Percentiles rank a stretch among this genome's conserved stretches.
Conservation (phyloP, 2,329 filamentous ascomycete species). For the Thielaviopsis ethacetica region DNA sequence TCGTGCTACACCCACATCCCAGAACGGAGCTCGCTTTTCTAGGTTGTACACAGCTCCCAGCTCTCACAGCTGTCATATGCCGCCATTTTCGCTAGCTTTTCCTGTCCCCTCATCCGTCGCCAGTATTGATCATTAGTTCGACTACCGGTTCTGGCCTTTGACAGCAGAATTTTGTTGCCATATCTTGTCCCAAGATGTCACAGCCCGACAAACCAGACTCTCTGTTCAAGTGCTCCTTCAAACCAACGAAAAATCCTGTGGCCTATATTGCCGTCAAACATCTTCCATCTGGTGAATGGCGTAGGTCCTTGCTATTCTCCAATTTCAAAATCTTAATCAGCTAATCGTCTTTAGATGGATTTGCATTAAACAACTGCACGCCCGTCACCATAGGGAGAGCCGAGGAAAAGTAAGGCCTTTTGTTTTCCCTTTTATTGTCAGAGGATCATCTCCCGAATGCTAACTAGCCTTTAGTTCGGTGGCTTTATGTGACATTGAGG, state of each 20-base stretch:
- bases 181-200: not conserved
- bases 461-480: not conserved
- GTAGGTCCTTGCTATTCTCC: not conserved
- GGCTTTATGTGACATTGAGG: constrained; percentile 2
- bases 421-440: too few species aligned
- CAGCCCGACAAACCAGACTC: not conserved
- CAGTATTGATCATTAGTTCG: not conserved
- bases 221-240: not conserved
- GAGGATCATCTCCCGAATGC: not conserved
- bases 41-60: not conserved
- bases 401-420: constrained; percentile 1
- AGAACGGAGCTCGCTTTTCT: not conserved
- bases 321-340: not conserved
- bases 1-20: not conserved
- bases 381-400: constrained; percentile 7
- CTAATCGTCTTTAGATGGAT: constrained; percentile 2
- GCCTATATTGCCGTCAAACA: constrained; percentile 4
- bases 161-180: not conserved
- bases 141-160: not conserved
- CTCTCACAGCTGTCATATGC: not conserved
- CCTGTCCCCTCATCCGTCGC: too few species aligned
- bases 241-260: not conserved
- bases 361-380: constrained; percentile 1
- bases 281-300: constrained; percentile 3
- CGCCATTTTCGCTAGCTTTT: not conserved